Base-by-base conservation (phyloP, 305 asterid genomes). In the Fraxinus velutina region DNA sequence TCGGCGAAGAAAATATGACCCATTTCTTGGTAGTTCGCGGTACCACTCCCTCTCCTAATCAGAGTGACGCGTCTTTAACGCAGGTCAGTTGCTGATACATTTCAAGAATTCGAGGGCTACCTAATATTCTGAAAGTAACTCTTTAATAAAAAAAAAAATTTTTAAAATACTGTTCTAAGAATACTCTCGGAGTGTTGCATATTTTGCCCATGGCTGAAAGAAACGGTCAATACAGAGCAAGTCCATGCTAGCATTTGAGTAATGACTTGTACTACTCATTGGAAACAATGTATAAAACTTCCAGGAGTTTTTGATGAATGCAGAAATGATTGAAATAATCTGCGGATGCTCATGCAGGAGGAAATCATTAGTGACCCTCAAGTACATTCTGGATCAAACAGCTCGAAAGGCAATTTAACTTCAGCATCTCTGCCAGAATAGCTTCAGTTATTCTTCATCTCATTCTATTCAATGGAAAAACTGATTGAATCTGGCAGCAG, bases 1-100 rank as follows among this genome's bases (percentile, higher is more conserved):
- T 91, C 21, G 95, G 86, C 0, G 90, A 91, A 17, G 88, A 92
- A 57, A 87, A 81, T 19, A 86, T 91, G 89, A 64, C 33, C 47
- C 84, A 83, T 68, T 85, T 82, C 79, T 84, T 89, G 78, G 81
- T 88, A 21, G 84, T 80, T 73, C 79, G 82, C 17, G 39, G 83
- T 76, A 76, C 86, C 15, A 57, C 64, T 17, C 83, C 84, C 77
- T 82, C 87, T 9, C 79, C 83, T 34, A 32, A 76, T 57, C 52
- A 79, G 78, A 70, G 79, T 70, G 42, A 74, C 44, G 80, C 86
- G 44, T 81, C 89, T 22, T 24, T 33, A 78, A 39, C 79, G 44
- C 80, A 81, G 87, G 87, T 83, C 47, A 81, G 87, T 81, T 33
- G 34, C 34, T 82, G 19, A 75, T 42, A 80, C 62, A 76, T 57